A percentile compares a stretch with the other conserved stretches of the same genome.
Evolutionary conservation across 73 alveolate species (phyloP).

Genomic region (Durusdinium trenchii): DNA sequence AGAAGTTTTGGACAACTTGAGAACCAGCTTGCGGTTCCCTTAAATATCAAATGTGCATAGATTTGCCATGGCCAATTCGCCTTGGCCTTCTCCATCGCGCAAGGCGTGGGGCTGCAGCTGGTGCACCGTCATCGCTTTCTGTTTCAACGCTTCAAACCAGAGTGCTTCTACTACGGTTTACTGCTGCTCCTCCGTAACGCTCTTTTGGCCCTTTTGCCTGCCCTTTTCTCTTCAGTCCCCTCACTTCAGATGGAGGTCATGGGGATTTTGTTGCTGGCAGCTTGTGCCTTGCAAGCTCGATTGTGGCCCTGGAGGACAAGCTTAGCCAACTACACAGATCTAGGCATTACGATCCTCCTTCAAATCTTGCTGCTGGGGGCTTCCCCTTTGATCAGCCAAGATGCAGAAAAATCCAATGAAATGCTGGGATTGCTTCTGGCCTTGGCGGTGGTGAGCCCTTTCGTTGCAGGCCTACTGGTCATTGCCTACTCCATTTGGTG

Average conservation of each 20-base stretch:
- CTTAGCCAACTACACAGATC: slow-evolving; percentile 43
- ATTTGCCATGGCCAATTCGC: neutral
- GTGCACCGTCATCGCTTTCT: slow-evolving; percentile 64
- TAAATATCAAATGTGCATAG: neutral
- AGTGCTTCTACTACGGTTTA: slow-evolving; percentile 63
- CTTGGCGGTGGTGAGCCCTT: slow-evolving; percentile 56
- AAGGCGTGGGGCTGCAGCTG: slow-evolving; percentile 51
- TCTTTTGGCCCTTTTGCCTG: slow-evolving; percentile 61
- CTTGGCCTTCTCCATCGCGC: neutral
- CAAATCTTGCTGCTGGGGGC: slow-evolving; percentile 69
- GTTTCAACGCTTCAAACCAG: slow-evolving; percentile 64
- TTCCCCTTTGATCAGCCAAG: slow-evolving; percentile 3
- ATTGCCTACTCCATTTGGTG: slow-evolving; percentile 6
- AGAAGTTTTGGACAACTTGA: neutral
- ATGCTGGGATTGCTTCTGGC: slow-evolving; percentile 29
- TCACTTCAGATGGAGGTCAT: slow-evolving; percentile 41
- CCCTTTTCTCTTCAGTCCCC: neutral
- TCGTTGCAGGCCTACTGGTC: neutral
- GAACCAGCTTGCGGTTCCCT: neutral
- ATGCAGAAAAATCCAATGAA: slow-evolving; percentile 2
- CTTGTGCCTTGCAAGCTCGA: slow-evolving; percentile 27
- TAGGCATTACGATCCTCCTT: slow-evolving; percentile 20
- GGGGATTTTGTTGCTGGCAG: slow-evolving; percentile 24
- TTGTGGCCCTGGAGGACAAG: slow-evolving; percentile 70
- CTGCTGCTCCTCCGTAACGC: slow-evolving; percentile 64